Evolutionary conservation across 108 stramenopile genomes (phyloP), one percentile per base, ranked within the genome.

Genomic region (Cyclotella baltica): DNA sequence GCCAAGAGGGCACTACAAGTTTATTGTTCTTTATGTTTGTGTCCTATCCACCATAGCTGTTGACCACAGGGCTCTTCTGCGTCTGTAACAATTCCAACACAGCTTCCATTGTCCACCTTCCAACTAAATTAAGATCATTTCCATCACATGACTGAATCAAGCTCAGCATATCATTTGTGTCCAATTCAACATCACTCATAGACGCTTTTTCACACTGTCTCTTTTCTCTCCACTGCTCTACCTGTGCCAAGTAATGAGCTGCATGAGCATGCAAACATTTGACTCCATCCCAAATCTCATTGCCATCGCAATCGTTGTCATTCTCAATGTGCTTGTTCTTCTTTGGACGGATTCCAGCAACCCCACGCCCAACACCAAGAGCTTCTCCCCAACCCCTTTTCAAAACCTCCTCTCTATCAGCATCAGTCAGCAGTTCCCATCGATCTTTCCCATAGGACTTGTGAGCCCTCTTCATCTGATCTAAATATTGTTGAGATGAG

Each of bases 211-310:
- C 6, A 85, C 56, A 46, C 81, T 86, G 20, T 34, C 50, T 53
- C 31, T 64, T 73, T 16, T 70, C 36, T 23, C 81, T 83, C 51
- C 88, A 87, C 62, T 89, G 90, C 0, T 67, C 67, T 30, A 84
- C 43, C 29, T 84, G 78, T 19, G 84, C 84, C 80, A 92, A 78
- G 72, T 86, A 92, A 67, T 95, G 94, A 10, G 94, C 94, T 6
- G 83, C 86, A 83, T 95, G 94, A 6, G 94, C 88, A 73, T 95
- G 94, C 35, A 95, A 70, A 73, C 94, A 95, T 48, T 95, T 95
- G 81, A 95, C 77, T 52, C 77, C 70, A 58, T 65, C 62, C 62
- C 37, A 65, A 56, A 27, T 25, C 22, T 27, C 25, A 2, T 25
- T 25, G 2, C 1, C 55, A 56, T 5, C 55, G 8, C 25, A 5